A percentile compares a stretch with the other conserved stretches of the same genome.
Conservation (phyloP, 2,329 filamentous ascomycete genomes). For the Trichoderma afroharzianum region DNA sequence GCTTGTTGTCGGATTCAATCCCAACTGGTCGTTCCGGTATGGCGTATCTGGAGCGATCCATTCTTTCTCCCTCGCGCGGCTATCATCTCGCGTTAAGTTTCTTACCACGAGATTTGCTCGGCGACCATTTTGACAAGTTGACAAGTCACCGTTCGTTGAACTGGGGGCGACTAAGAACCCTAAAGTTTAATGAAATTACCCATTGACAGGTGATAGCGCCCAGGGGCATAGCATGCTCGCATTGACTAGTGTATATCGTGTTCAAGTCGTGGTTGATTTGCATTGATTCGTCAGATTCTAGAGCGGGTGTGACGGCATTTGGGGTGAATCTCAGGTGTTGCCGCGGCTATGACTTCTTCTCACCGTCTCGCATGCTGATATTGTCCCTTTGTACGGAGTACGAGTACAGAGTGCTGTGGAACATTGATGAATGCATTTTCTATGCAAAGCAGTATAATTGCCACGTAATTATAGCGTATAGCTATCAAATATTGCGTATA, state of each 20-base stretch:
- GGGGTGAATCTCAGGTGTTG: neutral
- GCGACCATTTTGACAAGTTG: neutral
- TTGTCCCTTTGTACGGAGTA: neutral
- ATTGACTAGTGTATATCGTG: neutral
- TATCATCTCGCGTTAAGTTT: neutral
- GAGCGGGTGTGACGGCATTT: neutral
- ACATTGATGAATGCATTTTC: neutral
- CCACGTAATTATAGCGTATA: neutral
- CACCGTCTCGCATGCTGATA: neutral
- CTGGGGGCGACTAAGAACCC: neutral
- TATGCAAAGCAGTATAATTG: neutral
- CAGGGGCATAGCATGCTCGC: neutral
- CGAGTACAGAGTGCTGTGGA: neutral
- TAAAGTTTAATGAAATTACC: slow-evolving; percentile 1
- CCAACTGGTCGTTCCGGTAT: neutral
- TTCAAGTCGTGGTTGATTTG: neutral
- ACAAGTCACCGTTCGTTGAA: neutral
- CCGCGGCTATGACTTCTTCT: neutral
- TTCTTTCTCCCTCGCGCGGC: neutral
- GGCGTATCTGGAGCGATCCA: neutral
- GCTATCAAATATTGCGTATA: neutral
- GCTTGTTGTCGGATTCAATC: slow-evolving; percentile 7
- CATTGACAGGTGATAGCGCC: neutral
- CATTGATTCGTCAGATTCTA: neutral
- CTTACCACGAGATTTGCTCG: neutral